These are phyloP conservation scores for Musa beccarii DNA, from an alignment of 176 grass and related monocot genomes.

Conservation along the genomic window DNA sequence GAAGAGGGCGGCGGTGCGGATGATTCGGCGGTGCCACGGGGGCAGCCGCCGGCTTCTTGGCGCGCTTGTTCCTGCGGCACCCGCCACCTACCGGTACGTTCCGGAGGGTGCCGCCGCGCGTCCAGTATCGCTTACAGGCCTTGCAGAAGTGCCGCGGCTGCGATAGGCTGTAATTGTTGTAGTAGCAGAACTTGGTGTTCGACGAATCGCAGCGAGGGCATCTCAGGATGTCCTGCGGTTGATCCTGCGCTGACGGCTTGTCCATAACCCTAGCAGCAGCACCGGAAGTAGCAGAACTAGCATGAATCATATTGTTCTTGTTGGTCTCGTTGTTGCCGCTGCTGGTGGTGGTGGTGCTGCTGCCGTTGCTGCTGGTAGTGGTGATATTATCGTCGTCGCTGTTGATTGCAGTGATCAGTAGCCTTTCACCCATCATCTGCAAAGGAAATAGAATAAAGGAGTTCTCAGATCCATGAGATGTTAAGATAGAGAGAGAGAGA, in stretches of 20 bases:
- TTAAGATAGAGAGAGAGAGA: neutral
- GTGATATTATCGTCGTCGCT: neutral
- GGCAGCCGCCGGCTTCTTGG: neutral
- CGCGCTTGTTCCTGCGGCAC: conserved; percentile 13
- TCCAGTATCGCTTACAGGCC: conserved; percentile 24
- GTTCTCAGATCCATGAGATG: neutral
- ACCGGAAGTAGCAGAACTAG: neutral
- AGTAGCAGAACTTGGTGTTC: conserved; percentile 23
- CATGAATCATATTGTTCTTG: conserved; percentile 6
- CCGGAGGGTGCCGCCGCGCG: conserved; percentile 20
- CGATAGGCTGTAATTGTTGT: conserved; percentile 24
- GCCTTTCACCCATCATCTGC: conserved; percentile 12
- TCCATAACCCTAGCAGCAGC: conserved; percentile 4
- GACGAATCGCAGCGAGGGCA: conserved; percentile 17
- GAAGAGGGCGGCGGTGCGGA: neutral
- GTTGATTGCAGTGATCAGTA: conserved; percentile 1
- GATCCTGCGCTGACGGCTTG: neutral
- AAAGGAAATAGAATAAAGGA: conserved; percentile 1
- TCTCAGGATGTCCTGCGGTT: neutral
- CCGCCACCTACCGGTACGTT: conserved; percentile 22
- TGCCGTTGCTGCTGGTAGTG: neutral
- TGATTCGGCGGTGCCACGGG: neutral
- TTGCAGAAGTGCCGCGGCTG: conserved; percentile 24
- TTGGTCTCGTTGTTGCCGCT: neutral
- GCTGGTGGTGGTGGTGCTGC: neutral